Evolutionary conservation across 1,284 basidiomycete genomes (phyloP).

Genomic region (Neotropicomus parvogracilis): DNA sequence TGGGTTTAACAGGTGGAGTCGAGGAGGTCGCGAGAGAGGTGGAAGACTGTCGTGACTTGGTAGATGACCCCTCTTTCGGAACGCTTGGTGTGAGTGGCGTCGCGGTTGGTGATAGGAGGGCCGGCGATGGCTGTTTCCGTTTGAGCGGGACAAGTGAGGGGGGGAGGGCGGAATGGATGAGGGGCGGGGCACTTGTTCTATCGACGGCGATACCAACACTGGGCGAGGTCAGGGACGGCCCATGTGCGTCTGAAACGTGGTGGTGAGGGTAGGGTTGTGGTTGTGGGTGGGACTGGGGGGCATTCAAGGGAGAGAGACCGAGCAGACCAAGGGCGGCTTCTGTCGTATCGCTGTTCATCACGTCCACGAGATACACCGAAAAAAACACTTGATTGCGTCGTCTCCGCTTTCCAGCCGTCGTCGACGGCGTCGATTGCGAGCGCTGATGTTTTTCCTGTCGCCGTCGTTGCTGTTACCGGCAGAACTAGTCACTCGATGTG

Average conservation of each 20-base stretch:
- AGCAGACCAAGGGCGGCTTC: conserved; percentile 50
- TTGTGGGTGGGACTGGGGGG: conserved; percentile 23
- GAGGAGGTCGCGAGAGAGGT: conserved; percentile 21
- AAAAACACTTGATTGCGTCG: conserved; percentile 7
- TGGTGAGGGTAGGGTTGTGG: conserved; percentile 19
- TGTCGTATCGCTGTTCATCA: conserved; percentile 48
- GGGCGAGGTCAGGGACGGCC: conserved; percentile 30
- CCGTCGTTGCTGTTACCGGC: conserved; percentile 7
- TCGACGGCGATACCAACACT: conserved; percentile 28
- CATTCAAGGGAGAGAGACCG: conserved; percentile 39
- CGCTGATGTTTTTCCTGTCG: conserved; percentile 19
- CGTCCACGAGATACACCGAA: conserved; percentile 34
- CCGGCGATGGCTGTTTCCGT: conserved; percentile 36
- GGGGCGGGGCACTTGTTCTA: conserved; percentile 17
- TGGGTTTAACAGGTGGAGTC: conserved; percentile 13
- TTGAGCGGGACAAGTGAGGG: conserved; percentile 41
- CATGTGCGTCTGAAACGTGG: conserved; percentile 28
- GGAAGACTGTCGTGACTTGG: conserved; percentile 17
- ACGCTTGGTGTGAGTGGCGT: conserved; percentile 9
- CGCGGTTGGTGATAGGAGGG: conserved; percentile 13
- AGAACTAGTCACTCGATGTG: conserved; percentile 6
- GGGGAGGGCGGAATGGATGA: conserved; percentile 24
- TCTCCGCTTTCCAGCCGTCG: conserved; percentile 12
- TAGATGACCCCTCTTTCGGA: conserved; percentile 9
- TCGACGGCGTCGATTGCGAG: conserved; percentile 16